Evolutionary conservation across 257 asterid species (phyloP).

Genomic region (Cynanchum wilfordii): DNA sequence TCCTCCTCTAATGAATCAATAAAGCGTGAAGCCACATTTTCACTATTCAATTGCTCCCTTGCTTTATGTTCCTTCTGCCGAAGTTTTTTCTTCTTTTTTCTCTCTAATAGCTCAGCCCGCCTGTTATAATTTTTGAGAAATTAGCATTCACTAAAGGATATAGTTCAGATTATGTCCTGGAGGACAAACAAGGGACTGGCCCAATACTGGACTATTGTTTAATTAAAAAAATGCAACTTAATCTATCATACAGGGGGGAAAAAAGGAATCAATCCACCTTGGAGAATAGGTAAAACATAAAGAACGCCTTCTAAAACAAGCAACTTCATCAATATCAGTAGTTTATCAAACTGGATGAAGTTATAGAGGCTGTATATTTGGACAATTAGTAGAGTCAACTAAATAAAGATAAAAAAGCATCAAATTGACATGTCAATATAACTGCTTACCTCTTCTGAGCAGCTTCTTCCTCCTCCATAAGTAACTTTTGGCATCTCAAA

Average conservation of each 20-base stretch:
- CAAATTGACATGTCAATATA: slow-evolving; percentile 2
- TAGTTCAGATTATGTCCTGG: background rate
- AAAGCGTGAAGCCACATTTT: slow-evolving; percentile 25
- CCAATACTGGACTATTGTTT: background rate
- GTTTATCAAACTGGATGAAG: background rate
- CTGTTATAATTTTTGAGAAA: slow-evolving; percentile 25
- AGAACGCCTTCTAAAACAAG: background rate
- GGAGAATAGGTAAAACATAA: background rate
- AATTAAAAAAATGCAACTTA: background rate
- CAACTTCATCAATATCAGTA: background rate
- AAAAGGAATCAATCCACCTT: background rate
- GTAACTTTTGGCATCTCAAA: slow-evolving; percentile 88
- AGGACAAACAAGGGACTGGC: background rate
- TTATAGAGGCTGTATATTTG: background rate
- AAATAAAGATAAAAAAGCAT: background rate
- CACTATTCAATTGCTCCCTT: slow-evolving; percentile 43
- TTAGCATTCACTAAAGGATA: background rate
- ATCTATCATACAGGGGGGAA: background rate
- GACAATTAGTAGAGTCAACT: background rate
- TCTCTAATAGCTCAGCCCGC: slow-evolving; percentile 64
- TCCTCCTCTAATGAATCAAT: slow-evolving; percentile 36
- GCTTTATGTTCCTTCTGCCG: slow-evolving; percentile 76
- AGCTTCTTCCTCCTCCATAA: slow-evolving; percentile 97
- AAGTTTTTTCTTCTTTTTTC: slow-evolving; percentile 72
- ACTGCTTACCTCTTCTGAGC: slow-evolving; percentile 59